Percentiles rank a stretch among this genome's conserved stretches.
phyloP scores from a whole-genome alignment of 75 land plant genomes.

The Pinus albicaulis region DNA sequence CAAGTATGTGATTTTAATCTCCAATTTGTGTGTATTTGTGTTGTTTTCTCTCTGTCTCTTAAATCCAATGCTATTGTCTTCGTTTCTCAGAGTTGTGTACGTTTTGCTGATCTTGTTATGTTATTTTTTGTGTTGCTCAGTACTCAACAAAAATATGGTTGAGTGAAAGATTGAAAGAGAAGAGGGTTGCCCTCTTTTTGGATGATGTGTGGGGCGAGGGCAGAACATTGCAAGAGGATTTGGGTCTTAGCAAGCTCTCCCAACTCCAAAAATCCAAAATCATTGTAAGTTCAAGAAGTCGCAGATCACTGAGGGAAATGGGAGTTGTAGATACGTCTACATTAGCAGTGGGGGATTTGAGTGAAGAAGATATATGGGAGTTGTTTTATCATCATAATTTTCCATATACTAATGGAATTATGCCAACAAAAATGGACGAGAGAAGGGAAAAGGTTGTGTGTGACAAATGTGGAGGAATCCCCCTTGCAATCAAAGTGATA shows the following conservation, averaged over 20 bases:
- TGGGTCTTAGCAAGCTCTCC: background rate
- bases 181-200: too few relatives aligned
- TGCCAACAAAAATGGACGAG: background rate
- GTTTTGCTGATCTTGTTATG: too few relatives aligned
- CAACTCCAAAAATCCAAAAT: background rate
- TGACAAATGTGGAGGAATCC: background rate
- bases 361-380: background rate
- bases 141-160: too few relatives aligned
- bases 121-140: too few relatives aligned
- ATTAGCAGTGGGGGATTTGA: background rate
- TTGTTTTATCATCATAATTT: background rate
- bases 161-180: too few relatives aligned
- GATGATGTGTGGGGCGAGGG: too few relatives aligned
- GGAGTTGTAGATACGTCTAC: background rate
- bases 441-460: background rate
- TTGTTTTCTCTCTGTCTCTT: too few relatives aligned
- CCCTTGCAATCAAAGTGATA: background rate
- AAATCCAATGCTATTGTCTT: too few relatives aligned
- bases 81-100: too few relatives aligned
- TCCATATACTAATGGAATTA: background rate
- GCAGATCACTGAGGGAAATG: background rate
- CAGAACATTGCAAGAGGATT: too few relatives aligned
- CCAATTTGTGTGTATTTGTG: too few relatives aligned
- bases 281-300: background rate
- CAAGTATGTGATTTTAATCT: too few relatives aligned